Percentiles rank a stretch among this genome's conserved stretches.
Conservation (phyloP, 73 alveolate genomes). For the Stentor coeruleus region DNA sequence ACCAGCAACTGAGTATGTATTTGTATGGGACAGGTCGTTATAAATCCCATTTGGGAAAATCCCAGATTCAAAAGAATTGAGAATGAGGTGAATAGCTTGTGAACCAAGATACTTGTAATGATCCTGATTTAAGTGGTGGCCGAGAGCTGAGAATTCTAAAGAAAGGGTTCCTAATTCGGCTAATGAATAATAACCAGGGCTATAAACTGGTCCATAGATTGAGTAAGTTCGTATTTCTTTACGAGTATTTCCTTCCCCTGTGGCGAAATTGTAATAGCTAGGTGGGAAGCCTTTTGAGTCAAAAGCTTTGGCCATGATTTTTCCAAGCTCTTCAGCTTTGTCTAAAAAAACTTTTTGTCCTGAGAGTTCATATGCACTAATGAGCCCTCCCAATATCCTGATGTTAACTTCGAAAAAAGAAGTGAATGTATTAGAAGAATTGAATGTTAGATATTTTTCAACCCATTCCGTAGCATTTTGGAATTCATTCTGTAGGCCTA, state of each 20-base stretch:
- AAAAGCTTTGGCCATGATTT: background rate
- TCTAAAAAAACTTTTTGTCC: background rate
- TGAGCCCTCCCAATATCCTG: slow-evolving; percentile 30
- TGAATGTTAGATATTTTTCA: background rate
- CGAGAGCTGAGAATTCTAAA: background rate
- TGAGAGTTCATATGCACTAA: slow-evolving; percentile 23
- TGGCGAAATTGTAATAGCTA: background rate
- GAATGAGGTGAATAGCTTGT: background rate
- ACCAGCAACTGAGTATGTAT: background rate
- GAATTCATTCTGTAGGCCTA: slow-evolving; percentile 9
- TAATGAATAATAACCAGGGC: background rate
- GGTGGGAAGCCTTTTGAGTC: background rate
- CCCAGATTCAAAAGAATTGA: background rate
- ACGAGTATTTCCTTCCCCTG: background rate
- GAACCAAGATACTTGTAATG: background rate
- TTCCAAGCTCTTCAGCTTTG: slow-evolving; percentile 19
- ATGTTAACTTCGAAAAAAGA: slow-evolving; percentile 26
- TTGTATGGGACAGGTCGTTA: background rate
- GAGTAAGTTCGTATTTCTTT: background rate
- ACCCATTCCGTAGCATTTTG: slow-evolving; percentile 27
- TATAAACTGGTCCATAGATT: background rate
- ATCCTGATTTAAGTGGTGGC: background rate
- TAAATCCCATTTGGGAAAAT: background rate
- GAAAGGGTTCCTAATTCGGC: slow-evolving; percentile 7
- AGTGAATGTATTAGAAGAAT: background rate